These are phyloP conservation scores for Escovopsis weberi DNA, from an alignment of 2,329 filamentous ascomycete species.

Conservation along the genomic window DNA sequence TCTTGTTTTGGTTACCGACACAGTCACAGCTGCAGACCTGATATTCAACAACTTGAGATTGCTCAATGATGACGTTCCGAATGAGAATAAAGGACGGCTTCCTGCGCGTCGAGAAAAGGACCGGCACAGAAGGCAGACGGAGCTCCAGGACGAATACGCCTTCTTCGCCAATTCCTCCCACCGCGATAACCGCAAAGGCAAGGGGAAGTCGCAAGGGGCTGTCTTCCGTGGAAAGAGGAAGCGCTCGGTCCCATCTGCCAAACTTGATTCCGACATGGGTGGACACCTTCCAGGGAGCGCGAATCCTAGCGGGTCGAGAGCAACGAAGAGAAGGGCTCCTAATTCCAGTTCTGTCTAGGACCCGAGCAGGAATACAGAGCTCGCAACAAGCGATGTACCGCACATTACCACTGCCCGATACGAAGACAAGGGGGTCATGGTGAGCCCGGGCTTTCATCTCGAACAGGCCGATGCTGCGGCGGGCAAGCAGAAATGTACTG, in stretches of 20 bases:
- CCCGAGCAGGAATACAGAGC: background rate
- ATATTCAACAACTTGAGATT: slow-evolving; percentile 38
- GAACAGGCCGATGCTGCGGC: background rate
- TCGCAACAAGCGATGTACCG: background rate
- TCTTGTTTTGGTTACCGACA: slow-evolving; percentile 6
- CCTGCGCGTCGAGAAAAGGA: slow-evolving; percentile 8
- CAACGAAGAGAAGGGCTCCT: background rate
- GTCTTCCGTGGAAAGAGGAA: background rate
- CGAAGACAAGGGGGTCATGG: slow-evolving; percentile 10
- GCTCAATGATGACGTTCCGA: slow-evolving; percentile 9
- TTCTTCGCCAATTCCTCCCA: slow-evolving; percentile 17
- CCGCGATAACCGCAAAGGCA: background rate
- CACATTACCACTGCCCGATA: slow-evolving; percentile 3
- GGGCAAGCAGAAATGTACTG: no score
- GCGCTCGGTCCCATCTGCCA: background rate
- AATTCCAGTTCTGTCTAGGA: background rate
- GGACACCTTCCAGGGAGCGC: background rate
- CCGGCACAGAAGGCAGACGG: slow-evolving; percentile 16
- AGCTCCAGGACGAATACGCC: slow-evolving; percentile 21
- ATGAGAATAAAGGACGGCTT: background rate
- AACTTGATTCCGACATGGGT: background rate
- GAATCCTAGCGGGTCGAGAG: background rate
- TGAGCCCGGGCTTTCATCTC: slow-evolving; percentile 3
- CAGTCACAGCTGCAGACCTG: slow-evolving; percentile 32
- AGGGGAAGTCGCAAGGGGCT: background rate